Conservation (phyloP, 2,329 filamentous ascomycete genomes). For the Penicillium griseofulvum region DNA sequence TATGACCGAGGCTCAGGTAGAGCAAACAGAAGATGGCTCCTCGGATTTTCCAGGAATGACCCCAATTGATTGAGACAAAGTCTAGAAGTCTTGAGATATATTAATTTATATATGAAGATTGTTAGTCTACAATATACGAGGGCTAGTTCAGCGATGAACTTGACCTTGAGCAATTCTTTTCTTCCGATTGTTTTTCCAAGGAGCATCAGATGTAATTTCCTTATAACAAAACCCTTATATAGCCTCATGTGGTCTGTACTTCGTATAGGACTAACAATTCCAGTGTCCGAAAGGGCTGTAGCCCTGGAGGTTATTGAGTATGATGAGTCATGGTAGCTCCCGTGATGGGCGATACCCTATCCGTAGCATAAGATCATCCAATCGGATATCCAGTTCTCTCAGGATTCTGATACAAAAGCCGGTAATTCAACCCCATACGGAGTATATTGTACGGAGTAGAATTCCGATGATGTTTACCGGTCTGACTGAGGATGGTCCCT, state of each 20-base stretch:
- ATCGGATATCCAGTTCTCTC: not conserved
- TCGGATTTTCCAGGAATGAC: not conserved
- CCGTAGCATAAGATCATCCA: not conserved
- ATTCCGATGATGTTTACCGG: not conserved
- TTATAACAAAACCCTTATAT: not conserved
- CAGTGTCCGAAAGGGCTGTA: not conserved
- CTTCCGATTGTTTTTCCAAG: not conserved
- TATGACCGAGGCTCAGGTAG: not conserved
- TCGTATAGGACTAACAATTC: not conserved
- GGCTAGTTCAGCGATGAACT: too few relatives aligned
- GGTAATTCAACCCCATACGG: not conserved
- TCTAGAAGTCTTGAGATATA: not conserved
- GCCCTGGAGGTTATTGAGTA: too few relatives aligned
- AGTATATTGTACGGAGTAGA: too few relatives aligned
- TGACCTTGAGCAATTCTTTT: not conserved
- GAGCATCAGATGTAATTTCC: not conserved
- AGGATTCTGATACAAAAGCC: not conserved
- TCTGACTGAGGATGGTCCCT: not conserved
- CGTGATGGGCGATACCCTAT: not conserved
- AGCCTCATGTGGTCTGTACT: not conserved
- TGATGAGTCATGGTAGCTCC: not conserved
- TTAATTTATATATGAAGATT: not conserved
- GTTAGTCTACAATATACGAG: not conserved
- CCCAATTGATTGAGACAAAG: slow-evolving; percentile 1
- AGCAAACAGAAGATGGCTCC: slow-evolving; percentile 1